Conservation (phyloP, 371 early-diverging fungal species). For the Mortierella sp. region DNA sequence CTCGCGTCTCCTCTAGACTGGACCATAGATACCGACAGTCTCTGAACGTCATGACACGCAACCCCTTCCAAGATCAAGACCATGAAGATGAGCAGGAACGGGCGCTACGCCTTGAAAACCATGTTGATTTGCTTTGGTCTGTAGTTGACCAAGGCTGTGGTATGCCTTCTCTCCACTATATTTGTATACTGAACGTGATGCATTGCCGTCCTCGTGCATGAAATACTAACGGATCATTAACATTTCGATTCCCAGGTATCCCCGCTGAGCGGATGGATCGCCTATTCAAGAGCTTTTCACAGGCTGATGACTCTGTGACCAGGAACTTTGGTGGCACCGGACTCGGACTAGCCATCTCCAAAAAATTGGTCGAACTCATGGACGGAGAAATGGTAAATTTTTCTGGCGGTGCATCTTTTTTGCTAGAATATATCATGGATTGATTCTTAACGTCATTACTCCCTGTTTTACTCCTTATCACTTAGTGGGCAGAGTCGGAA, state of each 20-base stretch:
- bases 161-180: too few species aligned
- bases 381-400: slow-evolving; percentile 61
- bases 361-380: slow-evolving; percentile 66
- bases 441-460: too few species aligned
- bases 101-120: background rate
- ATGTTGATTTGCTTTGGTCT: slow-evolving; percentile 44
- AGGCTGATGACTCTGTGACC: slow-evolving; percentile 70
- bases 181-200: too few species aligned
- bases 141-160: slow-evolving; percentile 72
- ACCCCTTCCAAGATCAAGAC: slow-evolving; percentile 14
- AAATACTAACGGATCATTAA: too few species aligned
- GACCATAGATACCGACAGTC: slow-evolving; percentile 19
- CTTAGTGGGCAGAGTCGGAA: slow-evolving; percentile 49
- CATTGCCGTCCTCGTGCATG: too few species aligned
- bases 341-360: slow-evolving; percentile 68
- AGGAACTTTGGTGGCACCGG: slow-evolving; percentile 65
- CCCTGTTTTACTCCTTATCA: too few species aligned
- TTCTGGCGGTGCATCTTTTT: background rate
- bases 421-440: too few species aligned
- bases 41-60: slow-evolving; percentile 6
- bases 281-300: slow-evolving; percentile 72
- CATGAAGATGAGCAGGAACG: background rate
- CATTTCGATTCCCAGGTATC: too few species aligned
- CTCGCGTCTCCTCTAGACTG: background rate
- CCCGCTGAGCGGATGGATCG: slow-evolving; percentile 61